Conservation (phyloP, 176 grass and related monocot species). For the Elaeis guineensis region DNA sequence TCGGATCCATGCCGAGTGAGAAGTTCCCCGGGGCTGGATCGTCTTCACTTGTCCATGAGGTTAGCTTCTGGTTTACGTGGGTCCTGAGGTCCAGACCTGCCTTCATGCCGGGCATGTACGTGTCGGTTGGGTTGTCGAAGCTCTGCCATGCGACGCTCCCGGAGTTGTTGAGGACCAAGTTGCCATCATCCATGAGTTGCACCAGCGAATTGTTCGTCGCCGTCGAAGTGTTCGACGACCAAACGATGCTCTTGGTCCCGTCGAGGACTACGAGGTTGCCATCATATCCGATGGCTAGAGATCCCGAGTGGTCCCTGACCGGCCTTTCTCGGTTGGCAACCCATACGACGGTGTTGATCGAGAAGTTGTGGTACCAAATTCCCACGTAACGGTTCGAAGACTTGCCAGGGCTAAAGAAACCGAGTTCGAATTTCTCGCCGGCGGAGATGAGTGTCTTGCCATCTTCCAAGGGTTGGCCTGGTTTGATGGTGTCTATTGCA, state of each 20-base stretch:
- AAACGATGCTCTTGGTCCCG: conserved; percentile 26
- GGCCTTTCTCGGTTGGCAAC: conserved; percentile 46
- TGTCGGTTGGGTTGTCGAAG: conserved; percentile 38
- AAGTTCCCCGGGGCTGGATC: conserved; percentile 31
- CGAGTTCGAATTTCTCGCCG: conserved; percentile 17
- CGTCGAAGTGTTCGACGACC: conserved; percentile 1
- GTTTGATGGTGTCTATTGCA: conserved; percentile 6
- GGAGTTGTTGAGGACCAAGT: conserved; percentile 17
- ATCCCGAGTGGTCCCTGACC: conserved; percentile 23
- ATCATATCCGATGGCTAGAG: conserved; percentile 31
- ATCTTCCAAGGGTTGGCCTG: conserved; percentile 37
- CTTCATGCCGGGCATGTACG: conserved; percentile 38
- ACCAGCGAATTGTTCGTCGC: conserved; percentile 13
- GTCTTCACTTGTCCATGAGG: conserved; percentile 36
- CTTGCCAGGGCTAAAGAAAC: conserved; percentile 49
- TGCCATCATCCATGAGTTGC: conserved; percentile 21
- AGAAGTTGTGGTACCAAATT: conserved; percentile 26
- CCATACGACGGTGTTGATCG: conserved; percentile 25
- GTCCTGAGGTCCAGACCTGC: neutral
- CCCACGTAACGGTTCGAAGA: conserved; percentile 36
- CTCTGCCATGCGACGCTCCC: conserved; percentile 25
- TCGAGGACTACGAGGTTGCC: conserved; percentile 32
- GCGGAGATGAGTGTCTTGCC: conserved; percentile 28
- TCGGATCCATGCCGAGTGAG: conserved; percentile 8
- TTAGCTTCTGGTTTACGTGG: conserved; percentile 10